Percentiles rank a stretch among this genome's conserved stretches.
Evolutionary conservation across 139 green algal species (phyloP).

Genomic region (Asterochloris sp.): DNA sequence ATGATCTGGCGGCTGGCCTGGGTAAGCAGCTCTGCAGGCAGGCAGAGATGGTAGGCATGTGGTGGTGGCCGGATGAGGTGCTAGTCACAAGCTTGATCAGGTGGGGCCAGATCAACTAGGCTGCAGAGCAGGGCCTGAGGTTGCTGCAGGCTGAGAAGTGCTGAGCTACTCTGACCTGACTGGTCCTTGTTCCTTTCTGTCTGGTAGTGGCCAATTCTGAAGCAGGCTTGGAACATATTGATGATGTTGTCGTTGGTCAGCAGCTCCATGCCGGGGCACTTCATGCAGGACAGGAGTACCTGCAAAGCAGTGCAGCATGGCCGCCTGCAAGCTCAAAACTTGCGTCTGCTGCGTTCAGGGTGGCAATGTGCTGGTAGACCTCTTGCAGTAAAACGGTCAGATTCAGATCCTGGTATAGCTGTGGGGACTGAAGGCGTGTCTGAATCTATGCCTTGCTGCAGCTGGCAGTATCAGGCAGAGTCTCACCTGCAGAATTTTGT

Average conservation of each 20-base stretch:
- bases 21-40: slow-evolving; percentile 53
- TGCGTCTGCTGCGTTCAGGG: no score
- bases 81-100: background rate
- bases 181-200: slow-evolving; percentile 39
- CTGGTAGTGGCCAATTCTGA: slow-evolving; percentile 74
- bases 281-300: slow-evolving; percentile 66
- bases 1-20: slow-evolving; percentile 58
- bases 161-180: background rate
- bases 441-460: no score
- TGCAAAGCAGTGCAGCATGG: background rate
- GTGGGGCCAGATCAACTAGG: background rate
- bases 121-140: background rate
- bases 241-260: slow-evolving; percentile 71
- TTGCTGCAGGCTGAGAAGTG: no score
- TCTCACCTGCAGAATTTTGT: slow-evolving; percentile 85
- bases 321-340: no score
- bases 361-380: no score
- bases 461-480: background rate
- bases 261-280: slow-evolving; percentile 37
- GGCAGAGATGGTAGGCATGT: background rate
- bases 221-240: slow-evolving; percentile 77
- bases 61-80: background rate
- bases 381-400: no score
- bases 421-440: no score
- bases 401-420: no score